phyloP scores from a whole-genome alignment of 768 basidiomycete genomes.

The Termitomyces eurrhizus region DNA sequence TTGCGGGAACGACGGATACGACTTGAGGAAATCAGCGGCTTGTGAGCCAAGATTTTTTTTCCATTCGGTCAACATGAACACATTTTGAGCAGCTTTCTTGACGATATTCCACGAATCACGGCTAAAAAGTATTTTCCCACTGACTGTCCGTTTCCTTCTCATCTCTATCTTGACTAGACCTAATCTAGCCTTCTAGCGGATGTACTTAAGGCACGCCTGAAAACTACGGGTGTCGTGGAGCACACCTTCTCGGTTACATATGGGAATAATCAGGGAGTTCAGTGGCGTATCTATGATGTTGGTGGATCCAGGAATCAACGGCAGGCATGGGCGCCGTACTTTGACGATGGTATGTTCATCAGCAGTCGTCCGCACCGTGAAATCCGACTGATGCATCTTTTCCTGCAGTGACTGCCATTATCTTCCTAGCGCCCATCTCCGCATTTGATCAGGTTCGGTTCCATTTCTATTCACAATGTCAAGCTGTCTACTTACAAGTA shows the following conservation, averaged over 20 bases:
- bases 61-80: constrained; percentile 8
- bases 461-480: constrained; percentile 6
- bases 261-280: constrained; percentile 51
- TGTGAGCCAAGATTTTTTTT: constrained; percentile 45
- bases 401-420: constrained; percentile 75
- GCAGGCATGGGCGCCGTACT: constrained; percentile 87
- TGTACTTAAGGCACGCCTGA: constrained; percentile 75
- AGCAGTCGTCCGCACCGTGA: background rate
- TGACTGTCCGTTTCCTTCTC: constrained; percentile 45
- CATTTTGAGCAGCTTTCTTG: constrained; percentile 55
- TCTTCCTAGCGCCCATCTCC: constrained; percentile 85
- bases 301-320: constrained; percentile 80
- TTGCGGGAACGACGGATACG: constrained; percentile 64
- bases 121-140: constrained; percentile 80
- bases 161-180: constrained; percentile 12
- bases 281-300: constrained; percentile 86
- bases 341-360: constrained; percentile 64
- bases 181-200: constrained; percentile 45
- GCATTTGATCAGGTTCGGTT: constrained; percentile 68
- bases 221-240: constrained; percentile 79
- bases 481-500: constrained; percentile 10
- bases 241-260: constrained; percentile 68
- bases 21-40: constrained; percentile 80
- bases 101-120: constrained; percentile 78
- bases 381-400: constrained; percentile 4